These are phyloP conservation scores for Solanum hybrid DNA, from an alignment of 305 asterid species.

Conservation along the genomic window DNA sequence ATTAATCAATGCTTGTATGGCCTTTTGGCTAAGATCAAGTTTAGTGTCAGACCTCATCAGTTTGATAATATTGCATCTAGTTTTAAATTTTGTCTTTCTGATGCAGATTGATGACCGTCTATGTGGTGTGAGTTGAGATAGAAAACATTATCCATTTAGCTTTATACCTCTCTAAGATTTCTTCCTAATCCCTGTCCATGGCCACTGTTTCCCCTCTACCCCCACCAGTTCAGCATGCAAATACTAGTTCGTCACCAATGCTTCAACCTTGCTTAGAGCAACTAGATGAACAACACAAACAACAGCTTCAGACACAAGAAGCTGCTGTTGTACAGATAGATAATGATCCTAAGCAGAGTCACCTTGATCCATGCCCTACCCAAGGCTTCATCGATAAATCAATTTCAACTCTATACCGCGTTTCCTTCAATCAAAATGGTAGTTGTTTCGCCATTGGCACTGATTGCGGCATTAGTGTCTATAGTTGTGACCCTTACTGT, in stretches of 20 bases:
- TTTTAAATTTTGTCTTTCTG: neutral
- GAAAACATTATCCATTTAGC: neutral
- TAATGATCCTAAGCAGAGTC: constrained; percentile 3
- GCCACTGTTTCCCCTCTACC: constrained; percentile 10
- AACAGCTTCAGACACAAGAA: constrained; percentile 4
- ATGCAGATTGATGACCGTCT: constrained; percentile 2
- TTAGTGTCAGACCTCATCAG: constrained; percentile 52
- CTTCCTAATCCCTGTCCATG: constrained; percentile 7
- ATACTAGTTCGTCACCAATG: constrained; percentile 30
- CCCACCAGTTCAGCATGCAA: constrained; percentile 15
- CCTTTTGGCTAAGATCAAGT: constrained; percentile 64
- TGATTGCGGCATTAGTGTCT: constrained; percentile 70
- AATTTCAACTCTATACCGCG: constrained; percentile 41
- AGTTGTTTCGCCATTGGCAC: constrained; percentile 76
- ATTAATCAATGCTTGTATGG: constrained; percentile 7
- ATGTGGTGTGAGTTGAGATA: neutral
- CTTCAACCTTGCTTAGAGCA: constrained; percentile 34
- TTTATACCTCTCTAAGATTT: neutral
- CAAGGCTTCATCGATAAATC: constrained; percentile 6
- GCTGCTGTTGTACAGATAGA: constrained; percentile 2
- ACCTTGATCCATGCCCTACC: constrained; percentile 2
- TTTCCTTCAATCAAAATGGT: constrained; percentile 76
- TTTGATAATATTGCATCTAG: constrained; percentile 27
- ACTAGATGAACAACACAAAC: constrained; percentile 14
- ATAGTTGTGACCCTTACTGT: constrained; percentile 75